These are phyloP conservation scores for Trichophyton benhamiae DNA, from an alignment of 2,329 filamentous ascomycete species.

Conservation along the genomic window DNA sequence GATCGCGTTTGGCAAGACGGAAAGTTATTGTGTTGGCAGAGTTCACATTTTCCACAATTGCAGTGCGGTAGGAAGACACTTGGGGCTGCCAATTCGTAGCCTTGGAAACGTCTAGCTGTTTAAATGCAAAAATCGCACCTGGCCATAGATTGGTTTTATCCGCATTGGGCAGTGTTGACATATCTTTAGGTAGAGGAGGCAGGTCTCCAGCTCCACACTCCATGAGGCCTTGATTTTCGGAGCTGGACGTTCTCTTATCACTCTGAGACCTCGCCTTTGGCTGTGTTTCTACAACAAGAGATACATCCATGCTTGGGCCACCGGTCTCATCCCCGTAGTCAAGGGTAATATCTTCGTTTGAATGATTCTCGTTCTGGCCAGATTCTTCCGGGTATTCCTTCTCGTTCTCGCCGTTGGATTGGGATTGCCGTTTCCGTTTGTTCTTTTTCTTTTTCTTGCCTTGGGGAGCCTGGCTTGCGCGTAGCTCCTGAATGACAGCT, in stretches of 20 bases:
- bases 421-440: conserved; percentile 39
- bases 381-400: background rate
- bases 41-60: conserved; percentile 46
- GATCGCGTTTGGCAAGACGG: conserved; percentile 57
- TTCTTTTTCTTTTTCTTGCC: conserved; percentile 41
- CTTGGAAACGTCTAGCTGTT: conserved; percentile 36
- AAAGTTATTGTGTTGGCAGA: conserved; percentile 46
- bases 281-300: background rate
- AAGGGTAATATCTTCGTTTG: conserved; percentile 4
- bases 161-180: conserved; percentile 47
- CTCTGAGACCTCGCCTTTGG: background rate
- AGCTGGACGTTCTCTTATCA: background rate
- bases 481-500: conserved; percentile 28
- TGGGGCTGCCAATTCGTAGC: conserved; percentile 36
- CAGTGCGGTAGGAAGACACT: conserved; percentile 49
- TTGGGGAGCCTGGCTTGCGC: conserved; percentile 18
- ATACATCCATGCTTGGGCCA: background rate
- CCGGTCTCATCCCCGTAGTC: conserved; percentile 8
- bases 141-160: conserved; percentile 22
- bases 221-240: background rate
- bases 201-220: conserved; percentile 26
- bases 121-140: conserved; percentile 35
- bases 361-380: background rate
- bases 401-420: conserved; percentile 32
- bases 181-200: conserved; percentile 43